Conservation (phyloP, 176 grass and related monocot species). For the Leersia perrieri region DNA sequence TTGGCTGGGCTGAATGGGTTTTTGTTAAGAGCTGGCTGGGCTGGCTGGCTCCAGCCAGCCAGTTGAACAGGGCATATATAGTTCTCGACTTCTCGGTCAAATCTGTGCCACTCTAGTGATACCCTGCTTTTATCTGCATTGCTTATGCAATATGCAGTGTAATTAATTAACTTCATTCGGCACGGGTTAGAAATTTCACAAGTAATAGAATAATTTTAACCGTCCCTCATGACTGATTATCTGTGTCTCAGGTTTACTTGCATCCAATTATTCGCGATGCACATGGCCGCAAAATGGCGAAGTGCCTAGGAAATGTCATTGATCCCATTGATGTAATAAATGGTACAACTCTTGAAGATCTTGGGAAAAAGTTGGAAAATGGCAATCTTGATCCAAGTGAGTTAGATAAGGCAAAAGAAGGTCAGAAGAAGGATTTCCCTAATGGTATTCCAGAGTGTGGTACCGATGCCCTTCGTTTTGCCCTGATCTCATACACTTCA, state of each 20-base stretch:
- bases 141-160: background rate
- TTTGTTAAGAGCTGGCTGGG: too few species aligned
- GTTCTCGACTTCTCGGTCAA: background rate
- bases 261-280: conserved; percentile 81
- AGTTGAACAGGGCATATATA: too few species aligned
- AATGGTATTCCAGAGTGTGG: conserved; percentile 76
- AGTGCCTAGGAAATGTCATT: conserved; percentile 68
- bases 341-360: conserved; percentile 56
- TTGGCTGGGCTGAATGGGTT: too few species aligned
- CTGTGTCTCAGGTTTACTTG: conserved; percentile 58
- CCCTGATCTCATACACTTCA: conserved; percentile 61
- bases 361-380: conserved; percentile 55
- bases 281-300: conserved; percentile 70
- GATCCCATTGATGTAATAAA: conserved; percentile 77
- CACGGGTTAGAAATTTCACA: too few species aligned
- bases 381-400: conserved; percentile 71
- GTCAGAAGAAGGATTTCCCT: conserved; percentile 61
- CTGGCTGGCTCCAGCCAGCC: too few species aligned
- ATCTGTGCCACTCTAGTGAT: background rate
- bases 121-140: background rate
- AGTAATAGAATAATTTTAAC: background rate
- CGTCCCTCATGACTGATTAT: background rate
- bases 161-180: background rate
- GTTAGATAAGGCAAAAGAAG: conserved; percentile 54
- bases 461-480: conserved; percentile 68